Base-by-base conservation (phyloP, 2,329 filamentous ascomycete genomes). In the Cordyceps cateniannulata region DNA sequence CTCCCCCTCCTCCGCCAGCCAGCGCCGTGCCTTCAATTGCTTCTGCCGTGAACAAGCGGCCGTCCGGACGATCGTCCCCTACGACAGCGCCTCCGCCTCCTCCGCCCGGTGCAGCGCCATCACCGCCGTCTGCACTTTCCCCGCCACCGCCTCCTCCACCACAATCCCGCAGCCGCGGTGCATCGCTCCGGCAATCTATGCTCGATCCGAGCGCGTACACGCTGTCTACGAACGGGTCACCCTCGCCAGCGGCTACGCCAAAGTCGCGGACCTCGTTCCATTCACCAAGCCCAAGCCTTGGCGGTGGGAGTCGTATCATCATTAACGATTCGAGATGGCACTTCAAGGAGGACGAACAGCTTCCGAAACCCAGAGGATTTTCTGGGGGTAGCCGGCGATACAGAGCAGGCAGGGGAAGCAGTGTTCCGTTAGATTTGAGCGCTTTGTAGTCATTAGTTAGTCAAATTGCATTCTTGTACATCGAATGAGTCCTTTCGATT, bases 381-480 rank as follows among this genome's bases (percentile, higher is more conserved):
- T 76, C 80, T 1, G 89, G 88, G n/a, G 85, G 84, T 3, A 76
- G 82, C 22, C 92, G 89, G 72, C 86, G 85, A 71, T 99, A 98
- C 74, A 82, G 93, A 64, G 95, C 95, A 40, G 95, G 95, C 9
- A 84, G 93, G 70, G 93, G 92, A 35, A 97, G 92, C 76, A 97
- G 90, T 78, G 93, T 98, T 66, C 95, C 95, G 32, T 78, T 98
- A 67, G 91, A 98, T 77, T 75, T 99, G 70, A 85, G 79, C 65
- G 79, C 81, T 16, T 80, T 88, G 24, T 73, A 62, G 68, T 51
- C 10, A 25, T 59, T 22, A 25, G 7, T 24, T 47, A 38, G 35
- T 38, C 20, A 50, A n/a, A 1, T 42, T 66, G 70, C 44, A 38
- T 40, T 49, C 4, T 49, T 57, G 29, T 40, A 47, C 42, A 47